Conservation (phyloP, 2,329 filamentous ascomycete genomes). For the Aspergillus versicolor region DNA sequence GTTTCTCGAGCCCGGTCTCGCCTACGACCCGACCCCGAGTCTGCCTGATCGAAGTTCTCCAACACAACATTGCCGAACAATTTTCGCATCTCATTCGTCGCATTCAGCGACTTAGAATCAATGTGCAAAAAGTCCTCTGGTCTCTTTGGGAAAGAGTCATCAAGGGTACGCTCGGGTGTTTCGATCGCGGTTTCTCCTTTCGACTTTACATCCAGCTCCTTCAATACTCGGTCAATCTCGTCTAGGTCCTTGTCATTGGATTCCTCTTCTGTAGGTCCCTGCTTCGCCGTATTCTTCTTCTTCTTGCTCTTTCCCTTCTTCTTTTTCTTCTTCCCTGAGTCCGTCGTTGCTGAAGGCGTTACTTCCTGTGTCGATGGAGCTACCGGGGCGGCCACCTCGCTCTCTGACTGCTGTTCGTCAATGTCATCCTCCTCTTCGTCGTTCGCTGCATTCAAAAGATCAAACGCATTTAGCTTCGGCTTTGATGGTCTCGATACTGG, state of each 20-base stretch:
- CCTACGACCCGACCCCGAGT: slow-evolving; percentile 47
- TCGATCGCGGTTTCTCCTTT: slow-evolving; percentile 21
- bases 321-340: slow-evolving; percentile 41
- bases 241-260: slow-evolving; percentile 48
- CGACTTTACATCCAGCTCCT: slow-evolving; percentile 54
- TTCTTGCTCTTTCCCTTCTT: slow-evolving; percentile 64
- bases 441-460: slow-evolving; percentile 50
- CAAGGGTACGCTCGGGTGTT: slow-evolving; percentile 36
- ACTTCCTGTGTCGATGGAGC: slow-evolving; percentile 19
- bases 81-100: slow-evolving; percentile 84
- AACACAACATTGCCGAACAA: slow-evolving; percentile 67
- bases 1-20: slow-evolving; percentile 54
- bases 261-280: slow-evolving; percentile 28
- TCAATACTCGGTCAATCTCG: slow-evolving; percentile 66
- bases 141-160: slow-evolving; percentile 34
- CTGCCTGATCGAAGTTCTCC: slow-evolving; percentile 56
- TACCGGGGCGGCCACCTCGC: slow-evolving; percentile 14
- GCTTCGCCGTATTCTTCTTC: slow-evolving; percentile 51
- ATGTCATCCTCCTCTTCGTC: slow-evolving; percentile 39
- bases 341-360: slow-evolving; percentile 19
- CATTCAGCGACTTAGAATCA: slow-evolving; percentile 74
- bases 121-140: slow-evolving; percentile 58
- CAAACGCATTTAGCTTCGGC: slow-evolving; percentile 54
- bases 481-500: slow-evolving; percentile 32
- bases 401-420: slow-evolving; percentile 35